A percentile compares a stretch with the other conserved stretches of the same genome.
Conservation (phyloP, 164 flowering plant species). For the Sextonia rubra region DNA sequence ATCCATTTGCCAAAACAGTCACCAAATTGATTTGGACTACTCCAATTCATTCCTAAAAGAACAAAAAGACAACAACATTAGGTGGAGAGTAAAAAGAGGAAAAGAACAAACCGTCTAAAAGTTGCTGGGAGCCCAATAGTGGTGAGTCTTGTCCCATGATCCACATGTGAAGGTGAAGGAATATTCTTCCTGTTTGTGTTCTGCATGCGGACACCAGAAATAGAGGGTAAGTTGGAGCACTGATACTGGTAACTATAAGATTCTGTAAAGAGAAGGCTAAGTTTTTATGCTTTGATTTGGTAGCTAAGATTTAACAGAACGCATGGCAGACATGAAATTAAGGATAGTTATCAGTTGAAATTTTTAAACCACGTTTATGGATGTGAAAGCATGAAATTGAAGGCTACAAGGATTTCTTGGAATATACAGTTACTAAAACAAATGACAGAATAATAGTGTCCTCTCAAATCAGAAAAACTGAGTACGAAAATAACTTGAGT, state of each 20-base stretch:
- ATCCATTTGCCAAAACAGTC: neutral
- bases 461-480: too few relatives aligned
- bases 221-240: neutral
- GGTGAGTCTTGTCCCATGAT: conserved; percentile 24
- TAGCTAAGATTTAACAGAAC: neutral
- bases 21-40: neutral
- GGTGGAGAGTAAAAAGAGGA: neutral
- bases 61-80: neutral
- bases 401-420: neutral
- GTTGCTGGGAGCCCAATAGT: conserved; percentile 23
- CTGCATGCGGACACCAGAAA: conserved; percentile 24
- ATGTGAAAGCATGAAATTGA: neutral
- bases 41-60: neutral
- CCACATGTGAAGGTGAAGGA: conserved; percentile 30
- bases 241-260: neutral
- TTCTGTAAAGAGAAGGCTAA: too few relatives aligned
- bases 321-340: neutral
- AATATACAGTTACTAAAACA: neutral
- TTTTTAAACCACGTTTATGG: neutral
- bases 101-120: conserved; percentile 21
- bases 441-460: too few relatives aligned
- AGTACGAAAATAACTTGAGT: too few relatives aligned
- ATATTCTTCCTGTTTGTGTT: conserved; percentile 29
- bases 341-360: neutral
- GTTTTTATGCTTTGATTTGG: neutral